Base-by-base conservation (phyloP, 2,329 filamentous ascomycete genomes). In the Zasmidium angulare region DNA sequence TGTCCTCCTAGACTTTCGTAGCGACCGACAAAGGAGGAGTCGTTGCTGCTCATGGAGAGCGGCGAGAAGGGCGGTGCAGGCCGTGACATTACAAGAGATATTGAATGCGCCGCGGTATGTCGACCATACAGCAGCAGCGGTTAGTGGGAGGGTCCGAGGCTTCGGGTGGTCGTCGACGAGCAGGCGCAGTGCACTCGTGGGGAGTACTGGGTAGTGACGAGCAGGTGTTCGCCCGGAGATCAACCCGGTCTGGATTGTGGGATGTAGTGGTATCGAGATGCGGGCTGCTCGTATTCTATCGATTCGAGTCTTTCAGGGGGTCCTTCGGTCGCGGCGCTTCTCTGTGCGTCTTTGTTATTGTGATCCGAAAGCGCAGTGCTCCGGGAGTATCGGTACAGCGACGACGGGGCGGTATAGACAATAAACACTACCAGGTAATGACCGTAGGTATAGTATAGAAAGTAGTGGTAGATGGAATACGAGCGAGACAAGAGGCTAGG, bases 1-100 rank as follows among this genome's bases (percentile, higher is more conserved):
- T 60, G 53, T 3, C 40, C 56, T 7, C 46, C 31, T 6, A 61
- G 56, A 21, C 64, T 57, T 54, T 63, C 63, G 60, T 71, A 70
- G 46, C 70, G 65, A 21, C 64, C 63, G 48, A 68, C 63, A 57
- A 69, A 68, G 56, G 62, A 64, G 29, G 66, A 95, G 75, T 95
- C 91, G 81, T 87, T 92, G 75, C 88, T 90, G 73, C 81, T 88
- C 82, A 90, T 79, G 78, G 90, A 95, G 75, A 91, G 84, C 72
- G 91, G 90, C 73, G 91, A 93, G 75, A 93, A 56, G 22, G 69
- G 66, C 17, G 63, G 56, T 21, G 52, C 50, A 4, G 24, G 21
- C 20, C 40, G 50, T n/a, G 56, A 58, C 50, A 53, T 53, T 21
- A 49, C 19, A n/a, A 14, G 31, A 19, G 11, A 17, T 43, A 19